Conservation (phyloP, 208 protist genomes). For the Trypanosoma vivax region DNA sequence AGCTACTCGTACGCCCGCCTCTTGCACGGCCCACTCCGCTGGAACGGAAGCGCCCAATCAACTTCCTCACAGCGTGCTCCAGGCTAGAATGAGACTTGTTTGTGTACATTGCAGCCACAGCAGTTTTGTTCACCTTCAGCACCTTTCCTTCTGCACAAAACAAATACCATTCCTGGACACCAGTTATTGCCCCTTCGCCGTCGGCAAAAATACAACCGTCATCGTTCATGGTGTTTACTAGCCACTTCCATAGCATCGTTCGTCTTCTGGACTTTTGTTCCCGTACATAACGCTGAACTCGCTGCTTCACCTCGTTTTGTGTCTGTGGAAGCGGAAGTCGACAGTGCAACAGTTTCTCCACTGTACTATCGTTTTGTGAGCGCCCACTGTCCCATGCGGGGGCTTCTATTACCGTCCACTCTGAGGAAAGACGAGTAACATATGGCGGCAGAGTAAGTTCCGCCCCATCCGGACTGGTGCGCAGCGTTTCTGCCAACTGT, state of each 20-base stretch:
- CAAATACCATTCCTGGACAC: conserved; percentile 51
- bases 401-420: conserved; percentile 74
- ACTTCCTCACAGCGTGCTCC: background rate
- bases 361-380: background rate
- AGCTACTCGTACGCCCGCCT: background rate
- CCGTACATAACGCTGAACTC: conserved; percentile 26
- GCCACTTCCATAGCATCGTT: conserved; percentile 30
- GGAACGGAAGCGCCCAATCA: background rate
- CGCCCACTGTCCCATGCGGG: conserved; percentile 1
- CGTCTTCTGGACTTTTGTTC: conserved; percentile 19
- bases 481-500: background rate
- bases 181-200: conserved; percentile 45
- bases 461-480: conserved; percentile 2
- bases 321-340: conserved; percentile 59
- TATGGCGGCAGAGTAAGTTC: conserved; percentile 24
- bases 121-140: conserved; percentile 42
- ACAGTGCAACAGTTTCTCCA: conserved; percentile 58
- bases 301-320: conserved; percentile 9
- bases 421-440: conserved; percentile 39
- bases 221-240: background rate
- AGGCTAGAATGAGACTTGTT: background rate
- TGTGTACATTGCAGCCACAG: conserved; percentile 12
- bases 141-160: conserved; percentile 44
- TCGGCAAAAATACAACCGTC: conserved; percentile 69
- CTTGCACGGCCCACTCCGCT: background rate